Percentiles rank a stretch among this genome's conserved stretches.
Evolutionary conservation across 2,329 filamentous ascomycete species (phyloP).

Genomic region (Aschersonia sp.): DNA sequence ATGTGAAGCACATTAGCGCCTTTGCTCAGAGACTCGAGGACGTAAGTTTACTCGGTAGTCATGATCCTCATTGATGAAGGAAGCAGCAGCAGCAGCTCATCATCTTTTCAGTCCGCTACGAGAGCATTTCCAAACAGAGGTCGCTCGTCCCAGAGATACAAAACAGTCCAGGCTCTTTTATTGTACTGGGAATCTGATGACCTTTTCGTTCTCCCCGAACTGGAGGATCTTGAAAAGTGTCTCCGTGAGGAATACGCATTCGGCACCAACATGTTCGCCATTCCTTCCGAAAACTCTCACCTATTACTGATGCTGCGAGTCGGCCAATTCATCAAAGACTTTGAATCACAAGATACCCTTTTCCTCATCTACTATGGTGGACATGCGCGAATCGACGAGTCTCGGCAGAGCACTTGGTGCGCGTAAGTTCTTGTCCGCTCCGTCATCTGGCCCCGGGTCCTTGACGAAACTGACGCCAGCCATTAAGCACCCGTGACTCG

Average conservation of each 20-base stretch:
- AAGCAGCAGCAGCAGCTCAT: not conserved
- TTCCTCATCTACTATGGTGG: constrained; percentile 46
- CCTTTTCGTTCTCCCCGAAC: constrained; percentile 41
- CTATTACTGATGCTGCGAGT: constrained; percentile 43
- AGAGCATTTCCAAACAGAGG: constrained; percentile 43
- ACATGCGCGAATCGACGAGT: constrained; percentile 44
- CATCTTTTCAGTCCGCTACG: constrained; percentile 29
- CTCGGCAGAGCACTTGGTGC: constrained; percentile 45
- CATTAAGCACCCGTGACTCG: constrained; percentile 28
- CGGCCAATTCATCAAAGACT: constrained; percentile 40
- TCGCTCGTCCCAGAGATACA: constrained; percentile 36
- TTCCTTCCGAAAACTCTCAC: constrained; percentile 43
- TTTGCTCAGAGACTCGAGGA: constrained; percentile 41
- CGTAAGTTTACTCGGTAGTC: constrained; percentile 19
- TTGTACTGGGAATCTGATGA: constrained; percentile 45
- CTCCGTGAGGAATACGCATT: constrained; percentile 40
- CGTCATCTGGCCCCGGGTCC: not conserved
- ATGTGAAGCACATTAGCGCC: constrained; percentile 39
- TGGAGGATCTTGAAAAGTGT: constrained; percentile 41
- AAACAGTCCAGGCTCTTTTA: constrained; percentile 37
- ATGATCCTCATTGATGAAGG: not conserved
- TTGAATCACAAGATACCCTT: constrained; percentile 39
- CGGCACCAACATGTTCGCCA: constrained; percentile 41
- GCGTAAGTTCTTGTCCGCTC: constrained; percentile 25
- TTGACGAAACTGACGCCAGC: not conserved